These are phyloP conservation scores for Canavalia ensiformis DNA, from an alignment of 306 rosid genomes.

Conservation along the genomic window DNA sequence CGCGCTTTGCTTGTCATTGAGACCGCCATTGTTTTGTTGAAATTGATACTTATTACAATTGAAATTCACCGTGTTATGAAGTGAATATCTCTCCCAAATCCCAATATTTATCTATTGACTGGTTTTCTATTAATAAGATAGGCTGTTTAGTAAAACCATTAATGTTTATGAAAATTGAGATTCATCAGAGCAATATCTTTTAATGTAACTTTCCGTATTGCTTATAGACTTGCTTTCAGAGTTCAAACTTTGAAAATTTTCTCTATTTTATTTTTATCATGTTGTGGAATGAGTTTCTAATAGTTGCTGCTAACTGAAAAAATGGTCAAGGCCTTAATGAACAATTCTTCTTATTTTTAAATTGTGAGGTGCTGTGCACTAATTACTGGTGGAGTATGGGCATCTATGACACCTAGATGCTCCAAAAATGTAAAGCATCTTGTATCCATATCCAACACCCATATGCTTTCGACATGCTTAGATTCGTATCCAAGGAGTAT, in stretches of 20 bases:
- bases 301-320: slow-evolving; percentile 16
- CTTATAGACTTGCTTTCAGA: neutral
- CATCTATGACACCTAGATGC: too few relatives aligned
- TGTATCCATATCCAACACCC: neutral
- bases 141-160: slow-evolving; percentile 14
- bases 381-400: neutral
- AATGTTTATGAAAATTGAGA: slow-evolving; percentile 9
- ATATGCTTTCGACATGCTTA: neutral
- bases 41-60: neutral
- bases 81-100: neutral
- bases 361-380: slow-evolving; percentile 13
- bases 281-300: slow-evolving; percentile 19
- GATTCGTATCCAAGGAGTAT: neutral
- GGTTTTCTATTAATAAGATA: neutral
- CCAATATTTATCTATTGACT: neutral
- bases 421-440: too few relatives aligned
- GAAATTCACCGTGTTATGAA: neutral
- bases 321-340: neutral
- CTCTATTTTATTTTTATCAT: neutral
- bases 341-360: neutral
- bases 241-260: neutral
- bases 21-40: neutral
- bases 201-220: neutral
- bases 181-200: slow-evolving; percentile 9
- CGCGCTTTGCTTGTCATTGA: neutral